These are phyloP conservation scores for Desmodesmus armatus DNA, from an alignment of 139 green algal species.

Conservation along the genomic window DNA sequence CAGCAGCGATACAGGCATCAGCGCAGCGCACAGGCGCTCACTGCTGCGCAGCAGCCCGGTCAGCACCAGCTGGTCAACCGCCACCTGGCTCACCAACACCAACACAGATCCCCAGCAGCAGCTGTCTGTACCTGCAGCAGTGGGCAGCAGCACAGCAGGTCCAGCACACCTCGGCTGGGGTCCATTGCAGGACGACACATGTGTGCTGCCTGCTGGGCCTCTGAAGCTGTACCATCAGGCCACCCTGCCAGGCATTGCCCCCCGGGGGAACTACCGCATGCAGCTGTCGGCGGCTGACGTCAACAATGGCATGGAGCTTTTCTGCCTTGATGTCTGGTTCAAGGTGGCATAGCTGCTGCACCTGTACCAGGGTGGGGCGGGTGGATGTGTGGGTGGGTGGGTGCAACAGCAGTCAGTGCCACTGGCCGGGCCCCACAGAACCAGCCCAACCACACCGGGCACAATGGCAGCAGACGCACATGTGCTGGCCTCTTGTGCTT, in stretches of 20 bases:
- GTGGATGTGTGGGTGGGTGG: no score
- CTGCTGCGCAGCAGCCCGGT: not conserved
- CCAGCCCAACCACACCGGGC: no score
- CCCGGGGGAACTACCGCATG: slow-evolving; percentile 30
- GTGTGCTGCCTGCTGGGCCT: slow-evolving; percentile 1
- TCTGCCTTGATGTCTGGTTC: slow-evolving; percentile 37
- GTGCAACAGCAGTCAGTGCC: no score
- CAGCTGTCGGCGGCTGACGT: not conserved
- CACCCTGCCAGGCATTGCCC: slow-evolving; percentile 1
- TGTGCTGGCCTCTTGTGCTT: not conserved
- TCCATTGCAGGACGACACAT: slow-evolving; percentile 12
- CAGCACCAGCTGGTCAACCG: not conserved
- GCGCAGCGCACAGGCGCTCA: no score
- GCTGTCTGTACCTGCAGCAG: not conserved
- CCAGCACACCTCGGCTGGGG: no score
- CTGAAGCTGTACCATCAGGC: slow-evolving; percentile 9
- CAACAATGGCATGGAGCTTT: slow-evolving; percentile 1
- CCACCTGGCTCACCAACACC: no score
- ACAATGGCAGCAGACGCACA: not conserved
- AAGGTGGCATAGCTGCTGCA: not conserved
- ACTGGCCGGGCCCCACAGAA: no score
- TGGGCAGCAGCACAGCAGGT: not conserved
- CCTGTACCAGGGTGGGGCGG: no score
- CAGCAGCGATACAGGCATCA: slow-evolving; percentile 1
- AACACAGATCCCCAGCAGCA: not conserved